Evolutionary conservation across 139 green algal genomes (phyloP).

Genomic region (Tetradesmus obliquus): DNA sequence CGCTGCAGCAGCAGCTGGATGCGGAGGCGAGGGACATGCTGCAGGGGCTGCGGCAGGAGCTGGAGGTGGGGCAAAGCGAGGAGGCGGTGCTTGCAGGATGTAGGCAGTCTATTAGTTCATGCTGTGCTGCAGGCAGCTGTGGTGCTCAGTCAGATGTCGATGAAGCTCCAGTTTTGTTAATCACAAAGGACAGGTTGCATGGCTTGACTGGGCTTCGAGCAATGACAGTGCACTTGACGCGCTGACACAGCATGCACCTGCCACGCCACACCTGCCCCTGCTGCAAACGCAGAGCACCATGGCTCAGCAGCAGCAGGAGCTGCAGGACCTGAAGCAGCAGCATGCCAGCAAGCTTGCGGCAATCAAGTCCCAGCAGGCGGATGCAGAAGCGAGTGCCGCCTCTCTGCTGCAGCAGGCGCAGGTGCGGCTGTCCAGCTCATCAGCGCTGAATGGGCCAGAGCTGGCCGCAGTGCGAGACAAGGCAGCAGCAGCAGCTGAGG

Average conservation of each 20-base stretch:
- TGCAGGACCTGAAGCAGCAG: constrained; percentile 43
- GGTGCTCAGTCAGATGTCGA: neutral
- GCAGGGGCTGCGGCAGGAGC: constrained; percentile 27
- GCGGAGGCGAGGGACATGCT: constrained; percentile 38
- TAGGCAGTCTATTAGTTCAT: no score
- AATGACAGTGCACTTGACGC: neutral
- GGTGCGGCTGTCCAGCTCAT: neutral
- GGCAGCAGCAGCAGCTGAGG: constrained; percentile 23
- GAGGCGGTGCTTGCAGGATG: neutral
- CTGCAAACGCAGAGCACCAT: constrained; percentile 48
- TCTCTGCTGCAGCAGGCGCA: constrained; percentile 40
- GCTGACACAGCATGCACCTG: neutral
- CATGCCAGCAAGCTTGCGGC: constrained; percentile 36
- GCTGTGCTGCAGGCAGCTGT: neutral
- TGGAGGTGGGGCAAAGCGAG: constrained; percentile 33
- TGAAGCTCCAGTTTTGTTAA: neutral
- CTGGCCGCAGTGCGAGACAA: constrained; percentile 38
- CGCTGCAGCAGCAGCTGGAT: constrained; percentile 49
- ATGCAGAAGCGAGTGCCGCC: constrained; percentile 49
- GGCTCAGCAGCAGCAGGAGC: constrained; percentile 29
- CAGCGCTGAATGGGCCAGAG: constrained; percentile 35
- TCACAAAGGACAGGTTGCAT: neutral
- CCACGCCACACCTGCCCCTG: neutral
- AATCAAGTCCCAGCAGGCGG: constrained; percentile 50
- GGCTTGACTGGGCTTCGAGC: neutral